Conservation (phyloP, 2,329 filamentous ascomycete genomes). For the Fonsecaea nubica region DNA sequence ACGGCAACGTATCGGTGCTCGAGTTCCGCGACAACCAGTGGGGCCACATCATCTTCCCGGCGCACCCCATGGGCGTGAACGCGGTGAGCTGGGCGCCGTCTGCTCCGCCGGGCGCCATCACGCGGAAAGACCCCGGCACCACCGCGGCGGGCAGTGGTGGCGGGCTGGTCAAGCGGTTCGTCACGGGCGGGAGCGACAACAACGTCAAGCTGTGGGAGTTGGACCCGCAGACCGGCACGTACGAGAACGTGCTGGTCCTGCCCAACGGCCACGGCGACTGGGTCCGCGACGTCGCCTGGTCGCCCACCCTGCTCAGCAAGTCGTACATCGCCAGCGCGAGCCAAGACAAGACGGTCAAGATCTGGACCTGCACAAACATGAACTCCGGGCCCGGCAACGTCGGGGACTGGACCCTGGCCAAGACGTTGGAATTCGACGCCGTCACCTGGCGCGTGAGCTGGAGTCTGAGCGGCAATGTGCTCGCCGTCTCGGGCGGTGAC, state of each 20-base stretch:
- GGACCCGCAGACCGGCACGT: conserved; percentile 63
- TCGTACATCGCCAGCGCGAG: conserved; percentile 95
- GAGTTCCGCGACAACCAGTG: conserved; percentile 97
- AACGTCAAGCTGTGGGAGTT: conserved; percentile 91
- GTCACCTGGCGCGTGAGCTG: conserved; percentile 96
- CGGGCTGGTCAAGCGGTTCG: conserved; percentile 73
- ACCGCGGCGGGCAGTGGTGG: conserved; percentile 14
- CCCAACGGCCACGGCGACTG: conserved; percentile 84
- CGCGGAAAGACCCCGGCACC: conserved; percentile 69
- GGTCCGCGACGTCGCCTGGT: conserved; percentile 98
- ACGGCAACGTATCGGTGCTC: conserved; percentile 90
- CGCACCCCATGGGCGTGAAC: conserved; percentile 93
- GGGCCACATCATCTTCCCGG: conserved; percentile 86
- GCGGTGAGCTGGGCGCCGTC: conserved; percentile 94
- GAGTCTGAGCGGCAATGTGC: conserved; percentile 94
- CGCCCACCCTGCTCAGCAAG: conserved; percentile 91
- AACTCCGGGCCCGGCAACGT: conserved; percentile 61
- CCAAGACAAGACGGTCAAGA: conserved; percentile 95
- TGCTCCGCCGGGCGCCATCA: conserved; percentile 80
- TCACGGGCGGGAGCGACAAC: conserved; percentile 94
- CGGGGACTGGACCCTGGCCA: conserved; percentile 77
- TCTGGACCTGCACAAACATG: conserved; percentile 76
- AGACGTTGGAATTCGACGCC: conserved; percentile 84
- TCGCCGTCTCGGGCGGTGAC: conserved; percentile 90
- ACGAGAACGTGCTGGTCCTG: conserved; percentile 64